Evolutionary conservation across 2,329 filamentous ascomycete species (phyloP), one percentile per base, ranked within the genome.

Genomic region (Ophiosphaerella narmari): DNA sequence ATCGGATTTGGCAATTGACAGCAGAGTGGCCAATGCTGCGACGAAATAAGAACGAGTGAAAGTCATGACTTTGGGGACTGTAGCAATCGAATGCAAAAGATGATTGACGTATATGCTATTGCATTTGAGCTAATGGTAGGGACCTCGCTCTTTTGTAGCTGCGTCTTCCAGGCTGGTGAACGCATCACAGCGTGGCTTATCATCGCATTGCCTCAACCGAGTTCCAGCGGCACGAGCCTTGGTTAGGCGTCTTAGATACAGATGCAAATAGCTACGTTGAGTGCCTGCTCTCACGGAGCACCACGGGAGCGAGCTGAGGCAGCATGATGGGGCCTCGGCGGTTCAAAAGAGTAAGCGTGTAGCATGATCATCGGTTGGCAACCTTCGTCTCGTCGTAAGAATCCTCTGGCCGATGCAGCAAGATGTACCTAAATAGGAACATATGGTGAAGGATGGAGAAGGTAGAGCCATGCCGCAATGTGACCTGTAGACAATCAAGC

Each of bases 1-100:
- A 45, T 67, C 56, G 9, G 65, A 52, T 18, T 41, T 50, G 37
- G 58, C 63, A 18, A 67, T 37, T 5, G 68, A 63, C 16, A 72
- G 32, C 2, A 69, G 48, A 18, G 60, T 53, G 45, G 62, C 60
- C 48, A 65, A 44, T 39, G 60, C 60, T 40, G 58, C 48, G 5
- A 71, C 39, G 12, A 57, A 52, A 7, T 55, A 38, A 44, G 59
- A 68, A 43, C 62, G 65, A 66, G 62, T 55, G 48, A 53, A 52
- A 54, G 53, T 29, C 68, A 70, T 74, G 41, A 33, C 48, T 50
- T 16, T 37, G 26, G 26, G 6, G 11, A 7, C 26, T 29, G 34
- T 23, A n/a, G 13, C 12, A 23, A 29, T 33, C 41, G 33, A 39
- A 16, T 13, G 8, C 35, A 9, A 42, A 9, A 32, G 54, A 44